Evolutionary conservation across 441 rosid genomes (phyloP).

Genomic region (Sinapis alba): DNA sequence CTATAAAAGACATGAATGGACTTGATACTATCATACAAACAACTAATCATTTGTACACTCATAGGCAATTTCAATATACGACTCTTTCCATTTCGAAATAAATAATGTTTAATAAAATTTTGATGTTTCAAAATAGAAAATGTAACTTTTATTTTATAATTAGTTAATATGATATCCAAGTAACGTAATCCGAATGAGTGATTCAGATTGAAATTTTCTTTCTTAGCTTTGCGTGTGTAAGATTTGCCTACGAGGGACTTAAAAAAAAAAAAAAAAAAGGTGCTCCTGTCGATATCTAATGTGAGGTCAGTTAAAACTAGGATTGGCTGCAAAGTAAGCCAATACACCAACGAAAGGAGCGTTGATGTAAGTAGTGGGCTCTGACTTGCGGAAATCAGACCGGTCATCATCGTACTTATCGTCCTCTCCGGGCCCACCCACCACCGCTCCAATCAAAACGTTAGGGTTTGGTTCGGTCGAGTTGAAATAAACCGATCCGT

Average conservation of each 20-base stretch:
- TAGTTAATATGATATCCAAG: not conserved
- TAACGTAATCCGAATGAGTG: constrained; percentile 25
- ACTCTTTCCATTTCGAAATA: no score
- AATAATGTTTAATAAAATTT: not conserved
- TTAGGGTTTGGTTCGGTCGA: constrained; percentile 75
- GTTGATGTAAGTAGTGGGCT: constrained; percentile 92
- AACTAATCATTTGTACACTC: not conserved
- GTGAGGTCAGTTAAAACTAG: constrained; percentile 37
- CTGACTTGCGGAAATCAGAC: constrained; percentile 74
- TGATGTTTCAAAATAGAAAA: not conserved
- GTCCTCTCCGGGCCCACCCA: constrained; percentile 85
- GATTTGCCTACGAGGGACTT: constrained; percentile 60
- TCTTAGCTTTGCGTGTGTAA: constrained; percentile 47
- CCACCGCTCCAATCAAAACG: constrained; percentile 73
- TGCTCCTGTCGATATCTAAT: not conserved
- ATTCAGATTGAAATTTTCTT: constrained; percentile 5
- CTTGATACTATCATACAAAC: not conserved
- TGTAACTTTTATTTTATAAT: not conserved
- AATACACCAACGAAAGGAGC: constrained; percentile 96
- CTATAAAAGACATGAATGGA: not conserved
- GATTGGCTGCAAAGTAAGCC: constrained; percentile 89
- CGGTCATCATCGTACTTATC: constrained; percentile 70
- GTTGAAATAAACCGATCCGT: constrained; percentile 71
- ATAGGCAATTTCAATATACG: not conserved
- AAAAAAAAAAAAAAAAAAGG: not conserved